Conservation (phyloP, 73 alveolate genomes). For the Symbiodinium pilosum region DNA sequence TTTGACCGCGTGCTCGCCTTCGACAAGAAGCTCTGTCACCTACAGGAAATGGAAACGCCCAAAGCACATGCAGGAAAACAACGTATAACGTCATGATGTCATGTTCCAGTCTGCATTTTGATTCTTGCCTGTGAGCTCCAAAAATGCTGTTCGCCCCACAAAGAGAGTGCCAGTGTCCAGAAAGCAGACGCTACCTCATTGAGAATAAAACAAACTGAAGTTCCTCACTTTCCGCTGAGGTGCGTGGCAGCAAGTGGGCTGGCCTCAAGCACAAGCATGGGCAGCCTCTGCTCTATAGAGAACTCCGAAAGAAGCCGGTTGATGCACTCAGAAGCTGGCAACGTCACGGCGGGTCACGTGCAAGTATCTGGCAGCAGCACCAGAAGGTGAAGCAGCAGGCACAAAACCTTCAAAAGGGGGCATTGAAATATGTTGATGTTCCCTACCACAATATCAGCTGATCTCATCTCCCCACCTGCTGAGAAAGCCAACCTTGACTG, state of each 20-base stretch:
- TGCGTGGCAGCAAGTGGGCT: neutral
- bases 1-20: constrained; percentile 20
- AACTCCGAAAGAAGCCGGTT: no score
- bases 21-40: neutral
- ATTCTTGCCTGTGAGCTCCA: neutral
- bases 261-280: neutral
- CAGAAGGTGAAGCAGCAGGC: neutral
- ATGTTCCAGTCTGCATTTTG: neutral
- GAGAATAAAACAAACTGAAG: neutral
- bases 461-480: no score
- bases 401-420: neutral
- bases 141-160: neutral
- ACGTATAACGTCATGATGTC: no score
- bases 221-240: neutral
- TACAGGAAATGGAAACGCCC: neutral
- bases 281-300: no score
- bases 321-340: neutral
- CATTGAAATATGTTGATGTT: no score
- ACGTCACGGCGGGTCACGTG: neutral
- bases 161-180: constrained; percentile 33
- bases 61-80: no score
- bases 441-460: no score
- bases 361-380: neutral
- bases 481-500: no score
- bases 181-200: constrained; percentile 30